Percentiles rank a stretch among this genome's conserved stretches.
Conservation (phyloP, 225 moss, liverwort and hornwort genomes). For the Neckera pumila region DNA sequence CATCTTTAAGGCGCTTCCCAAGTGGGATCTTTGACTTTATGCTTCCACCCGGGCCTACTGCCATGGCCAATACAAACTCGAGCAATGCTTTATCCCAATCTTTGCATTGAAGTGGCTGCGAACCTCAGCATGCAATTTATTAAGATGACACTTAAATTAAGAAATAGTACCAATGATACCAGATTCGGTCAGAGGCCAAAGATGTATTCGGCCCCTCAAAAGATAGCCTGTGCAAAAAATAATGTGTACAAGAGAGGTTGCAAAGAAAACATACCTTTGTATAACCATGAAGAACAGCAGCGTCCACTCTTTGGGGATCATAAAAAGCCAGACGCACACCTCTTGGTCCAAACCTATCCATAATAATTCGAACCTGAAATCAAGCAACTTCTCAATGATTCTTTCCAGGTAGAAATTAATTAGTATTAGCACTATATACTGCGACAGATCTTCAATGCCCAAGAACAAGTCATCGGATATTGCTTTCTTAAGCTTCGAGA, state of each 20-base stretch:
- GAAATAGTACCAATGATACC: background rate
- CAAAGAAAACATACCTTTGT: conserved; percentile 45
- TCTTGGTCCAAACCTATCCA: conserved; percentile 75
- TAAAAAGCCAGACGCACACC: conserved; percentile 71
- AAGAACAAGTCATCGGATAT: background rate
- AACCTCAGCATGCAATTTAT: conserved; percentile 12
- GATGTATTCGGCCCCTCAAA: background rate
- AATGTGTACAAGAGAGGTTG: background rate
- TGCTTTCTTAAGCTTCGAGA: background rate
- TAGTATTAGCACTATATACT: background rate
- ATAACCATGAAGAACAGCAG: conserved; percentile 72
- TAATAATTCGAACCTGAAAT: conserved; percentile 53
- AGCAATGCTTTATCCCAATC: conserved; percentile 90
- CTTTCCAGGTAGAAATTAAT: background rate
- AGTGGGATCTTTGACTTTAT: conserved; percentile 19
- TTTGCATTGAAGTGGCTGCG: conserved; percentile 84
- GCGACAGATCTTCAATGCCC: background rate
- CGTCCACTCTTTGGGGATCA: conserved; percentile 62
- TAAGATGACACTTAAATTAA: background rate
- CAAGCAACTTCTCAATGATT: background rate
- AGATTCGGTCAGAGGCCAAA: background rate
- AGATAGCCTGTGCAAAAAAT: background rate
- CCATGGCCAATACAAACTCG: conserved; percentile 63
- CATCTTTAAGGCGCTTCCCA: conserved; percentile 25
- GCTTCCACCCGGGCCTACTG: conserved; percentile 32